These are phyloP conservation scores for Hylodesmum podocarpum DNA, from an alignment of 306 rosid genomes.

Conservation along the genomic window DNA sequence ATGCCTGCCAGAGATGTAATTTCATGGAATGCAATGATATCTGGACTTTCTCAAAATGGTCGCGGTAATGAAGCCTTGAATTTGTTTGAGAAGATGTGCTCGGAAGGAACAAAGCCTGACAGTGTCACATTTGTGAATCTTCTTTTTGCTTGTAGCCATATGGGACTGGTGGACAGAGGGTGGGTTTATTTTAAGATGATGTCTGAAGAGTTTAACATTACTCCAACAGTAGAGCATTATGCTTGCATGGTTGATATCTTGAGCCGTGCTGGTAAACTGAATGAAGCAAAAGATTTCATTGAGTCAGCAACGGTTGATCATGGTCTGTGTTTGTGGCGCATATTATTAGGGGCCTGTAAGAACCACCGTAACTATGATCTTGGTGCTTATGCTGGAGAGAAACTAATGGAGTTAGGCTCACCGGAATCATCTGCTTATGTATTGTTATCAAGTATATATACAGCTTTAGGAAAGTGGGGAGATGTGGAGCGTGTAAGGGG, in stretches of 20 bases:
- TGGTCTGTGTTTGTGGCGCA: conserved; percentile 76
- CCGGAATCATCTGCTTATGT: conserved; percentile 76
- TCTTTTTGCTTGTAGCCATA: conserved; percentile 85
- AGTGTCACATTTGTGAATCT: conserved; percentile 68
- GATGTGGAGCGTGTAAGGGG: conserved; percentile 79
- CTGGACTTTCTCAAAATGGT: conserved; percentile 85
- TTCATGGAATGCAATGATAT: conserved; percentile 94
- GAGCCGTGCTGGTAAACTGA: conserved; percentile 82
- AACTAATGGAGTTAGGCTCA: conserved; percentile 73
- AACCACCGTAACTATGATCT: conserved; percentile 66
- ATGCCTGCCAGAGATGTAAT: conserved; percentile 67
- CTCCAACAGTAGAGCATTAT: conserved; percentile 70
- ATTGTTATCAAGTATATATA: conserved; percentile 68
- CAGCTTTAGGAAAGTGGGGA: conserved; percentile 60
- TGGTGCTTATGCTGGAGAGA: conserved; percentile 87
- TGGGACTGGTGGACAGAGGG: conserved; percentile 74
- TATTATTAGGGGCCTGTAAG: conserved; percentile 74
- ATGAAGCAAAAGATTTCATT: conserved; percentile 76
- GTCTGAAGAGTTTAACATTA: conserved; percentile 54
- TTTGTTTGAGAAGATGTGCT: conserved; percentile 72
- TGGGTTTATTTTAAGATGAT: conserved; percentile 72
- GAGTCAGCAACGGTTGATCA: conserved; percentile 77
- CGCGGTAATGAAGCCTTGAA: conserved; percentile 64
- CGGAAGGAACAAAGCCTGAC: conserved; percentile 66
- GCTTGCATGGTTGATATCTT: conserved; percentile 91